A percentile compares a stretch with the other conserved stretches of the same genome.
phyloP scores from a whole-genome alignment of 2,329 filamentous ascomycete species.

The Magnaporthiopsis rhizophila region DNA sequence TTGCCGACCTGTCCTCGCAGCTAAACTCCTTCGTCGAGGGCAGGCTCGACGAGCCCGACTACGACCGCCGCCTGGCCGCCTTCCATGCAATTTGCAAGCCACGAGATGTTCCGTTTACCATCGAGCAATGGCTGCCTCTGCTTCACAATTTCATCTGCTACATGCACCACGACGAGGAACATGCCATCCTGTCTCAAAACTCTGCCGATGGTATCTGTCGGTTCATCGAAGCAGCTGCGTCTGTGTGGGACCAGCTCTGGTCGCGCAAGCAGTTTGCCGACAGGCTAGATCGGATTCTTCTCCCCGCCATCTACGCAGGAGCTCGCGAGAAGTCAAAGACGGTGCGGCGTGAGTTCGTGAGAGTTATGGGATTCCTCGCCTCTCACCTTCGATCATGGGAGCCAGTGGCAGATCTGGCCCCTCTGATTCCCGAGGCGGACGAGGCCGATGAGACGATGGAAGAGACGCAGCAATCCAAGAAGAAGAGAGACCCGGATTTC shows the following conservation, averaged over 20 bases:
- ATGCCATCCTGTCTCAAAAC: slow-evolving; percentile 71
- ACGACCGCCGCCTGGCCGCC: slow-evolving; percentile 69
- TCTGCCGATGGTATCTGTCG: slow-evolving; percentile 72
- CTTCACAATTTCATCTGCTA: slow-evolving; percentile 86
- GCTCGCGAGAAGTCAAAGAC: slow-evolving; percentile 73
- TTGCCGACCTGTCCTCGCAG: slow-evolving; percentile 64
- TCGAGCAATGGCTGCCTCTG: slow-evolving; percentile 77
- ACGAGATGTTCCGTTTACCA: slow-evolving; percentile 48
- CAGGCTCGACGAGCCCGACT: slow-evolving; percentile 79
- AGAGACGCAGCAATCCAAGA: slow-evolving; percentile 7
- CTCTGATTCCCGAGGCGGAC: slow-evolving; percentile 51
- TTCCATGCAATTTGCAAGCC: slow-evolving; percentile 65
- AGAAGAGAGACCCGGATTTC: slow-evolving; percentile 59
- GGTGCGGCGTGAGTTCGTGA: slow-evolving; percentile 73
- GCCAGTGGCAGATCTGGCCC: slow-evolving; percentile 64
- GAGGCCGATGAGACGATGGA: slow-evolving; percentile 38
- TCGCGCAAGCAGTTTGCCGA: slow-evolving; percentile 42
- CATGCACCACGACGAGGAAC: slow-evolving; percentile 78
- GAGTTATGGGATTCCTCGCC: slow-evolving; percentile 72
- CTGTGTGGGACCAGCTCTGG: slow-evolving; percentile 26
- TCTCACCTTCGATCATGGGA: slow-evolving; percentile 61
- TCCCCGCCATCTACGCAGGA: slow-evolving; percentile 71
- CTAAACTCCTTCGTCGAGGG: slow-evolving; percentile 71
- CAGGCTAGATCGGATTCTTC: slow-evolving; percentile 55
- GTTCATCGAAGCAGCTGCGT: slow-evolving; percentile 59